Evolutionary conservation across 2,329 filamentous ascomycete genomes (phyloP), one percentile per base, ranked within the genome.

Genomic region (Hypoxylon sp.): DNA sequence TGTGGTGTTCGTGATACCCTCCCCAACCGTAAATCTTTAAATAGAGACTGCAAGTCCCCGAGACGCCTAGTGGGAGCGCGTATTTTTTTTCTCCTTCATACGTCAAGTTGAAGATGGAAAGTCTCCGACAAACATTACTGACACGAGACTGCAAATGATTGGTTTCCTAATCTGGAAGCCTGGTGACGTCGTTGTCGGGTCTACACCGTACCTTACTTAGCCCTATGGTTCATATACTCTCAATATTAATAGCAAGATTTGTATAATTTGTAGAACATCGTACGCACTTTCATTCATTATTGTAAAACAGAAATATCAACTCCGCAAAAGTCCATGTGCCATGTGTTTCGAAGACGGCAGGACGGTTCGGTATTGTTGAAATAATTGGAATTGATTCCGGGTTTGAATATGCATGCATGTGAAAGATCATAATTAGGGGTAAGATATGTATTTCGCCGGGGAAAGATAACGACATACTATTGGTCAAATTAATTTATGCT

Each of bases 131-230:
- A 19, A n/a, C 5, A 19, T 17, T 31, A 35, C 37, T 39, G 6
- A 37, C 26, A 26, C 26, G n/a, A 42, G 50, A 54, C 33, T 17
- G 54, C 39, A 47, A 55, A 57, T 35, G 37, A 66, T 29, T 51
- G 47, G 39, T 53, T 59, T 58, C 59, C 60, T 14, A 39, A 64
- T 58, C 10, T 42, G 46, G 51, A 59, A 52, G 37, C 54, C 50
- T 51, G 22, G 59, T 69, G 68, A 71, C 62, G 68, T 71, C 69
- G 60, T 47, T 62, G 65, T 71, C 69, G 60, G 55, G 67, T 64
- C 50, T 69, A 54, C 55, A 65, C 14, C 22, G 33, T 33, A 66
- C 58, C 50, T 50, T 66, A 52, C 47, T 44, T 48, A 66, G 62
- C 61, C 59, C 55, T 64, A 61, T 47, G 58, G n/a, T 46, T 39